Conservation (phyloP, 352 stramenopile genomes). For the Pythium dissotocum region DNA sequence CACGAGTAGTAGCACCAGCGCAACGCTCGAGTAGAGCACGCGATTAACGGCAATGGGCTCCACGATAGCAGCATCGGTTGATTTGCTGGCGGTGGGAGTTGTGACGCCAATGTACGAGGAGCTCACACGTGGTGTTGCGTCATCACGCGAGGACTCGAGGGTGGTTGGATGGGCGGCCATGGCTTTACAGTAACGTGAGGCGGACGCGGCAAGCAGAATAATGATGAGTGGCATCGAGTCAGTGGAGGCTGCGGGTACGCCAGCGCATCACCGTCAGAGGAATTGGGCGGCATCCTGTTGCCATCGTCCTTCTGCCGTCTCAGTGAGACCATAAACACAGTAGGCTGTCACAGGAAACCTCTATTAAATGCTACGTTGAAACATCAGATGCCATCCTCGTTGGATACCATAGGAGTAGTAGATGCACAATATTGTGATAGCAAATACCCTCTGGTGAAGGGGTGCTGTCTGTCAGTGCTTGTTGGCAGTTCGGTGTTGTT, state of each 20-base stretch:
- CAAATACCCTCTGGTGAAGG: neutral
- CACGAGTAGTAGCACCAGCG: slow-evolving; percentile 47
- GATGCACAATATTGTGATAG: neutral
- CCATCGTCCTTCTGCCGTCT: too few species aligned
- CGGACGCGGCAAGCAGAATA: neutral
- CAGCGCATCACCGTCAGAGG: too few species aligned
- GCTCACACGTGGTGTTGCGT: neutral
- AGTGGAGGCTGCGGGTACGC: too few species aligned
- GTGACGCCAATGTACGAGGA: neutral
- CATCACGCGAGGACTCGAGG: neutral
- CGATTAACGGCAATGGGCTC: slow-evolving; percentile 4
- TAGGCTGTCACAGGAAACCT: too few species aligned
- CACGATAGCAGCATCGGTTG: neutral
- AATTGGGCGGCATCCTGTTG: too few species aligned
- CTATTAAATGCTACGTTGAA: neutral
- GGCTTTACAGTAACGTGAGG: neutral
- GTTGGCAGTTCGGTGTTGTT: neutral
- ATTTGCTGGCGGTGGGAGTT: neutral
- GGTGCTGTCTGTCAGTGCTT: neutral
- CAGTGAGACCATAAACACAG: too few species aligned
- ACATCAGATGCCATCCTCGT: neutral
- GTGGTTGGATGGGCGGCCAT: neutral
- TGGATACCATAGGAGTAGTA: too few species aligned
- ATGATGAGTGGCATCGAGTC: neutral
- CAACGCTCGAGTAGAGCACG: slow-evolving; percentile 50